Percentiles rank a stretch among this genome's conserved stretches.
phyloP scores from a whole-genome alignment of 73 alveolate species.

The Uronychia binucleata region DNA sequence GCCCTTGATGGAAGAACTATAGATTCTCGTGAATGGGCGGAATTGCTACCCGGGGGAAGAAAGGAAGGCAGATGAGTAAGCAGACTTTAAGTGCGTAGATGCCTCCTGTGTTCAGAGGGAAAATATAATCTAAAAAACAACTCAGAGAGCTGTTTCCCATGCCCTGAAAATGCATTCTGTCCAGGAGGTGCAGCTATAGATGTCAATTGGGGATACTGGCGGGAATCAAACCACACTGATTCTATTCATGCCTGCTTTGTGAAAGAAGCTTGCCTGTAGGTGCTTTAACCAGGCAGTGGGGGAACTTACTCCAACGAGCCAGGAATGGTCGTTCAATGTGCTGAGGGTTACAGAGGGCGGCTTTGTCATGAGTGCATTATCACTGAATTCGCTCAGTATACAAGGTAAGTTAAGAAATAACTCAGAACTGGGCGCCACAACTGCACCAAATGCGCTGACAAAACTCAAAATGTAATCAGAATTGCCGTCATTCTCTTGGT shows the following conservation, averaged over 20 bases:
- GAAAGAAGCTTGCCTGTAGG: slow-evolving; percentile 42
- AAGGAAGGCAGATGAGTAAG: neutral
- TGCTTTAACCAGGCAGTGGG: neutral
- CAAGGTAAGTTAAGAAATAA: too few species aligned
- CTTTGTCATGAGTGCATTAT: slow-evolving; percentile 34
- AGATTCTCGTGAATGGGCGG: slow-evolving; percentile 10
- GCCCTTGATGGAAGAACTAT: neutral
- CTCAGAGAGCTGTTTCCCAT: slow-evolving; percentile 24
- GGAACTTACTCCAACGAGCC: slow-evolving; percentile 16
- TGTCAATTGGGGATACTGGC: slow-evolving; percentile 62
- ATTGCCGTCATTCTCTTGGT: slow-evolving; percentile 15
- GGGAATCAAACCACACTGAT: slow-evolving; percentile 29
- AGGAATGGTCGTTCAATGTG: slow-evolving; percentile 13
- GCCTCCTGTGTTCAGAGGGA: slow-evolving; percentile 38
- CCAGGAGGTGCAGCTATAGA: slow-evolving; percentile 51
- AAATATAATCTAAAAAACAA: slow-evolving; percentile 15
- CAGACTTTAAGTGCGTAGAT: neutral
- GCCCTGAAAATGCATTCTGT: slow-evolving; percentile 48
- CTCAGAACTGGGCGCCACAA: slow-evolving; percentile 1
- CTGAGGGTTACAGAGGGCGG: slow-evolving; percentile 38
- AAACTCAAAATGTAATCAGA: slow-evolving; percentile 22
- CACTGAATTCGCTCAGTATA: slow-evolving; percentile 26
- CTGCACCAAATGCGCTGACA: slow-evolving; percentile 38
- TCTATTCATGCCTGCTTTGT: slow-evolving; percentile 25
- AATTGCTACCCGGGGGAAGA: slow-evolving; percentile 51